A percentile compares a stretch with the other conserved stretches of the same genome.
Conservation (phyloP, 2,329 filamentous ascomycete species). For the Zalaria sp. region DNA sequence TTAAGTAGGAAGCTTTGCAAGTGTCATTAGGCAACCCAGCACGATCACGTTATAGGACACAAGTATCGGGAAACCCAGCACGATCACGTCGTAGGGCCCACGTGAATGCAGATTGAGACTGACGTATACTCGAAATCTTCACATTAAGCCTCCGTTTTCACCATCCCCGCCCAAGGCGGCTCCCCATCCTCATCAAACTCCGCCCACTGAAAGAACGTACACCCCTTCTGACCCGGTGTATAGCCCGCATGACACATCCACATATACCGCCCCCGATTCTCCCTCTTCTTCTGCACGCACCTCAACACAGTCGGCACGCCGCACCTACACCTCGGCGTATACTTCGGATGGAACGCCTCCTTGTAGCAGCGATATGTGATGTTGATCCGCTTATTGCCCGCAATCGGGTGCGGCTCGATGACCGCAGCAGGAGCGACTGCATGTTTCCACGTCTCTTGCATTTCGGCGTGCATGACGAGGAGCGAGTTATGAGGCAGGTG, state of each 20-base stretch:
- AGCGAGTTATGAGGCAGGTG: conserved; percentile 91
- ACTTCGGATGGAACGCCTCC: conserved; percentile 57
- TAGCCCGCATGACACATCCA: conserved; percentile 84
- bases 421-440: conserved; percentile 59
- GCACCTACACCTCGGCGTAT: conserved; percentile 69
- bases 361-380: conserved; percentile 88
- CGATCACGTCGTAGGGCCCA: no score
- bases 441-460: conserved; percentile 97
- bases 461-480: conserved; percentile 91
- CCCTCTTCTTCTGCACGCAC: conserved; percentile 65
- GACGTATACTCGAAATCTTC: background rate
- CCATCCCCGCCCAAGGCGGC: conserved; percentile 43
- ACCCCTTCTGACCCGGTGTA: conserved; percentile 49
- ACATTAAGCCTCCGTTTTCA: background rate
- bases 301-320: conserved; percentile 53
- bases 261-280: conserved; percentile 69
- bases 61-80: no score
- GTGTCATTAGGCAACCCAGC: no score
- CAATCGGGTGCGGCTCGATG: conserved; percentile 73
- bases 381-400: conserved; percentile 73
- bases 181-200: conserved; percentile 77
- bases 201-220: conserved; percentile 73
- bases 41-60: no score
- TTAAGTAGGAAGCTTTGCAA: no score
- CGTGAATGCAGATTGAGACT: no score